Evolutionary conservation across 2,329 filamentous ascomycete species (phyloP).

Genomic region (Sporothrix brunneoviolacea): DNA sequence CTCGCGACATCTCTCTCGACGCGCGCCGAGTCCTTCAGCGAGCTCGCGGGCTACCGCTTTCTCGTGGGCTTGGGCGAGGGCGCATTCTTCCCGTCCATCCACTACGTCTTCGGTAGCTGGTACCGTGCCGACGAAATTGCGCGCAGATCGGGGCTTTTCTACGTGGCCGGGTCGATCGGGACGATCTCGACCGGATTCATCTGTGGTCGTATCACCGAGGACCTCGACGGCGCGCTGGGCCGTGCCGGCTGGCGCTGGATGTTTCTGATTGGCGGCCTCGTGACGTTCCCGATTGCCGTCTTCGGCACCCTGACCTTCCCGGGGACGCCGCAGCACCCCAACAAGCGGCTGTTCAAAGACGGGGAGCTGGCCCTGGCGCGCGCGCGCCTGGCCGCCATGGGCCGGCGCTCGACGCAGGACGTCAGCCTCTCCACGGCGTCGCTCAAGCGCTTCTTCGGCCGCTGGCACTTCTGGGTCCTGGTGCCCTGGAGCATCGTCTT

Average conservation of each 20-base stretch:
- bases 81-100: conserved; percentile 10
- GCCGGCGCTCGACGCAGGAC: not conserved
- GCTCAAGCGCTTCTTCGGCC: conserved; percentile 4
- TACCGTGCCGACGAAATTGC: conserved; percentile 10
- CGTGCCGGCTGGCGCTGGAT: conserved; percentile 33
- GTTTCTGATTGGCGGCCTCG: conserved; percentile 33
- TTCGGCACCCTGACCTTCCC: conserved; percentile 21
- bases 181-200: conserved; percentile 8
- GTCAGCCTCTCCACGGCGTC: not conserved
- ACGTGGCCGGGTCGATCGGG: conserved; percentile 22
- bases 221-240: conserved; percentile 27
- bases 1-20: not conserved
- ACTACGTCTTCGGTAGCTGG: conserved; percentile 8
- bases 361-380: conserved; percentile 27
- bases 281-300: conserved; percentile 20
- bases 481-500: conserved; percentile 16
- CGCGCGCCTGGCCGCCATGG: conserved; percentile 22
- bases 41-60: conserved; percentile 7
- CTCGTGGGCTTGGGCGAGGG: conserved; percentile 7
- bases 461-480: conserved; percentile 16
- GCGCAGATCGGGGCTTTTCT: conserved; percentile 7
- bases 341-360: conserved; percentile 27
- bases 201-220: conserved; percentile 28
- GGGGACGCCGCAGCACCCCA: conserved; percentile 30
- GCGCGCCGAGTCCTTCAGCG: not conserved